phyloP scores from a whole-genome alignment of 768 basidiomycete species.

The Leccinum longicurvipes region DNA sequence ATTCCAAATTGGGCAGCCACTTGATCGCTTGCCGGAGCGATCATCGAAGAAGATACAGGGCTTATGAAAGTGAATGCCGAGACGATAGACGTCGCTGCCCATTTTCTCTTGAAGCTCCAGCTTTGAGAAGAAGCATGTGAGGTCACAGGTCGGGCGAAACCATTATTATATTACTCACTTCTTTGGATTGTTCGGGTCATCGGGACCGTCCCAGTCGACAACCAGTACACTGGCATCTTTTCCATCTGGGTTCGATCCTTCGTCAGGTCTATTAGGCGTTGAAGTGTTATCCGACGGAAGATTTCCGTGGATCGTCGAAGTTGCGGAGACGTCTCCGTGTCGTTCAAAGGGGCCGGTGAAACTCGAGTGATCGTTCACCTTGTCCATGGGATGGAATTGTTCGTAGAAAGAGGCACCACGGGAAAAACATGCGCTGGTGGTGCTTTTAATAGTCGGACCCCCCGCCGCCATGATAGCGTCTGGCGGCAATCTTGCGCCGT shows the following conservation, averaged over 20 bases:
- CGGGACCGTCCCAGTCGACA: slow-evolving; percentile 63
- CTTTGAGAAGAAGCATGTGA: slow-evolving; percentile 30
- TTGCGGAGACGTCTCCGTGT: not conserved
- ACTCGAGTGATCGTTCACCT: not conserved
- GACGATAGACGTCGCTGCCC: slow-evolving; percentile 62
- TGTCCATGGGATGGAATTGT: not conserved
- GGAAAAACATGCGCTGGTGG: not conserved
- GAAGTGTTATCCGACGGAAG: not conserved
- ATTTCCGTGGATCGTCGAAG: not conserved
- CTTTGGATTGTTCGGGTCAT: slow-evolving; percentile 57
- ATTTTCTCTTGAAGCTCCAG: slow-evolving; percentile 58
- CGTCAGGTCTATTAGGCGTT: not conserved
- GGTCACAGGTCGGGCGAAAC: too few species aligned
- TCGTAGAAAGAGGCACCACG: not conserved
- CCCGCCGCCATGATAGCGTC: not conserved
- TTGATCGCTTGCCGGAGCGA: slow-evolving; percentile 58
- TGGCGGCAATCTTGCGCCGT: not conserved
- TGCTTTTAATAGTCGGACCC: not conserved
- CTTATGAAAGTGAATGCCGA: slow-evolving; percentile 67
- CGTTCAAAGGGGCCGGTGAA: not conserved
- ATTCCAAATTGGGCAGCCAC: slow-evolving; percentile 55
- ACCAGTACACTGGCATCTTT: slow-evolving; percentile 19
- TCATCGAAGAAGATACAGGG: slow-evolving; percentile 71
- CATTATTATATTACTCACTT: slow-evolving; percentile 39
- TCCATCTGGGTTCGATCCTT: not conserved